Evolutionary conservation across 352 stramenopile species (phyloP), one percentile per base, ranked within the genome.

Genomic region (Pythium apleroticum): DNA sequence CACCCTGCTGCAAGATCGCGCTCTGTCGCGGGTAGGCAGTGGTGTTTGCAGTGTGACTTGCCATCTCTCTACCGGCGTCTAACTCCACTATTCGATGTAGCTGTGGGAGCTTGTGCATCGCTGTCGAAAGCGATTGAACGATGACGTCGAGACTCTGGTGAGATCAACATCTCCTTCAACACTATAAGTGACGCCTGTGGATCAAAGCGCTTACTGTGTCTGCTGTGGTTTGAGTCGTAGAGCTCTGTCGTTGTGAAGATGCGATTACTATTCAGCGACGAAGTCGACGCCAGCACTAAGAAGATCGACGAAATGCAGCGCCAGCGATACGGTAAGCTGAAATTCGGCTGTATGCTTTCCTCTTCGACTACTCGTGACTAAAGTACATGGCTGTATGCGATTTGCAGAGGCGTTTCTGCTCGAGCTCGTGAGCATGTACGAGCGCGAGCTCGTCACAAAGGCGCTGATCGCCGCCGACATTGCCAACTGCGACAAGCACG

Each of bases 371-470:
- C 7, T 7, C 28, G 39, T 19, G 30, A 55, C 9, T 11, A 31
- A 62, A 28, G 22, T 6, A 31, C 14, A 20, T 17, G 43, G 17
- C 17, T 50, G 17, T 48, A 19, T 22, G 10, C n/a, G 43, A 50
- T 50, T 17, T 35, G 35, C 35, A 93, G 84, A 93, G 57, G 27
- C 46, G 46, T 80, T 89, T 37, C 48, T 95, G 27, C 49, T 84
- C 11, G 78, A 93, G 60, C 64, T 93, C 45, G 39, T 93, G 8
- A 63, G 24, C 27, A 94, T 95, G 85, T 95, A 88, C 68, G 74
- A 93, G 61, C 78, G 76, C 30, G 87, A 95, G 65, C 71, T 95
- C 3, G 60, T 94, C 56, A 72, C 85, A 50, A 95, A 95, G 73
- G 71, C 87, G 27, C 69, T 95, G 14, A 86, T 95, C 46, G 80